These are phyloP conservation scores for Nemophila menziesii DNA, from an alignment of 257 asterid species.

Conservation along the genomic window DNA sequence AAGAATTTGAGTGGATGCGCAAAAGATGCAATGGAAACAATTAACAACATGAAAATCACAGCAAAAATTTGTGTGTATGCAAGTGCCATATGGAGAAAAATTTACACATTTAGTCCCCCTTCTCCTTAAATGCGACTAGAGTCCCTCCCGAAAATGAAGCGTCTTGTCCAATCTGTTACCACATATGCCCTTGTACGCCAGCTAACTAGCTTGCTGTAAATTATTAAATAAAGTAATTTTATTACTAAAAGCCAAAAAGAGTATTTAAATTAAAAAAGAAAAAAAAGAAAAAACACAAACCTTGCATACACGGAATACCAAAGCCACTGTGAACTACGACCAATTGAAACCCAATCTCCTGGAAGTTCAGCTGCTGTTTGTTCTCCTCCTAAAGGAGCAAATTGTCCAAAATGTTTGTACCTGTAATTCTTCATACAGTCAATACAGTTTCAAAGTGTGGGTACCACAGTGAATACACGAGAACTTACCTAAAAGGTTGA, in stretches of 20 bases:
- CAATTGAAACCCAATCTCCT: conserved; percentile 98
- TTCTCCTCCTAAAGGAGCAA: conserved; percentile 96
- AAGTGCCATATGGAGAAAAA: no score
- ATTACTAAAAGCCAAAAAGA: no score
- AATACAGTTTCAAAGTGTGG: no score
- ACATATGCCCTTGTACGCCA: conserved; percentile 96
- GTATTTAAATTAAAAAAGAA: not conserved
- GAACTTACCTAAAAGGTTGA: conserved; percentile 74
- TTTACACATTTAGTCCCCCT: not conserved
- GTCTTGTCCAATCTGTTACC: conserved; percentile 76
- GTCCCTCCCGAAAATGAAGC: conserved; percentile 91
- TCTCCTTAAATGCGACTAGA: conserved; percentile 57
- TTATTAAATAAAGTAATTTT: conserved; percentile 1
- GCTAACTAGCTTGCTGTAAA: conserved; percentile 80
- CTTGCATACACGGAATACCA: conserved; percentile 97
- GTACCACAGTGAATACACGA: no score
- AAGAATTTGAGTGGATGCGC: conserved; percentile 18
- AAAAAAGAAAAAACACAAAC: conserved; percentile 20
- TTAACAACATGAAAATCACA: not conserved
- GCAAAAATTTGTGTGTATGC: not conserved
- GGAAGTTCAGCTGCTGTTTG: conserved; percentile 98
- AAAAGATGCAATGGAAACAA: not conserved
- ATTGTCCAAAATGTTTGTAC: conserved; percentile 94
- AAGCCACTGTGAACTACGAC: conserved; percentile 87
- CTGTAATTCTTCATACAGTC: conserved; percentile 21